These are phyloP conservation scores for Anisodus tanguticus DNA, from an alignment of 257 asterid species.

Conservation along the genomic window DNA sequence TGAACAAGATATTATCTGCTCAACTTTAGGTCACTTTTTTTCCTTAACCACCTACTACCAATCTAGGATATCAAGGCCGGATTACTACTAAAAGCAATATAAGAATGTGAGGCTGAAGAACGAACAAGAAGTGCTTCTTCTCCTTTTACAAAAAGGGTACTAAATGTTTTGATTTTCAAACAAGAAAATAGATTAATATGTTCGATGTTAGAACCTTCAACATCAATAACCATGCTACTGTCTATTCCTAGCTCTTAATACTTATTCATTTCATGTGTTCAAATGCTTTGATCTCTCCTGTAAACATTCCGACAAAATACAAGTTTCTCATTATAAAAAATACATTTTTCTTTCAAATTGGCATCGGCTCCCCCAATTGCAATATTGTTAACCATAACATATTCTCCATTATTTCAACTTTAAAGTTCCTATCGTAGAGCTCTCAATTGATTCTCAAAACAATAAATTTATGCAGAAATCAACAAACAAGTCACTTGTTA, in stretches of 20 bases:
- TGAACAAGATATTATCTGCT: background rate
- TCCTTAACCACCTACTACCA: background rate
- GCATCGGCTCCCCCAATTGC: no score
- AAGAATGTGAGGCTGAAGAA: background rate
- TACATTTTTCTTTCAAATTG: no score
- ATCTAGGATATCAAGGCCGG: background rate
- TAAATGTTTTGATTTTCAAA: background rate
- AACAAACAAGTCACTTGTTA: background rate
- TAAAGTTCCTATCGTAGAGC: background rate
- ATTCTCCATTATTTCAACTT: no score
- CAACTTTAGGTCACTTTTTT: background rate
- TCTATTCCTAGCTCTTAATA: background rate
- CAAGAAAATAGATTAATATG: conserved; percentile 3
- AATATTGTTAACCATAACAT: no score
- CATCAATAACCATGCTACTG: background rate
- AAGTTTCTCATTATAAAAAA: no score
- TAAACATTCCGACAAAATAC: background rate
- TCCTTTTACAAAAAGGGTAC: background rate
- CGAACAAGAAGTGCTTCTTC: background rate
- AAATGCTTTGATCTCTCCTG: background rate
- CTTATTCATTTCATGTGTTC: background rate
- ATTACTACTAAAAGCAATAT: background rate
- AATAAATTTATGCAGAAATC: background rate
- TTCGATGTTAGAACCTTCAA: background rate
- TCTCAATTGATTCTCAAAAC: background rate